Evolutionary conservation across 2,329 filamentous ascomycete species (phyloP).

Genomic region (Alternaria sp.): DNA sequence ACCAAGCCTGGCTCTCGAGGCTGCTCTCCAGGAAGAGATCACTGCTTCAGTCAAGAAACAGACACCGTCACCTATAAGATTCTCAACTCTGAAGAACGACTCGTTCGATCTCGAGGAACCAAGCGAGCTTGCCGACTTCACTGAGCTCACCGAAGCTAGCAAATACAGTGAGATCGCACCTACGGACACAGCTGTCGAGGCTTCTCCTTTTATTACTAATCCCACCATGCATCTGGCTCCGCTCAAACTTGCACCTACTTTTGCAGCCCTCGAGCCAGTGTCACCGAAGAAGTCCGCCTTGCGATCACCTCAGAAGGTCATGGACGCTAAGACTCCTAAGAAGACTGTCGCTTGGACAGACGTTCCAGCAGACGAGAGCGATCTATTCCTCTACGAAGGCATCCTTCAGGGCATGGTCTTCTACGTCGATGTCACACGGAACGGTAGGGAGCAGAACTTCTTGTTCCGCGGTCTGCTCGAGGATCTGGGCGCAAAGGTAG

Average conservation of each 20-base stretch:
- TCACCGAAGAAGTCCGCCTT: conserved; percentile 44
- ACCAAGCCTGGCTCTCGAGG: conserved; percentile 31
- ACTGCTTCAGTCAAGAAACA: conserved; percentile 35
- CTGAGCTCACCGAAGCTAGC: conserved; percentile 19
- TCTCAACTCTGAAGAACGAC: conserved; percentile 12
- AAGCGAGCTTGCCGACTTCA: conserved; percentile 20
- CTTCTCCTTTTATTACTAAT: conserved; percentile 11
- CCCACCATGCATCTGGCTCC: conserved; percentile 25
- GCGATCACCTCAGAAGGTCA: conserved; percentile 43
- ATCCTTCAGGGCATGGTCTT: conserved; percentile 69
- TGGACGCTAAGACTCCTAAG: conserved; percentile 42
- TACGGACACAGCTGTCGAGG: conserved; percentile 20
- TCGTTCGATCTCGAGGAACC: conserved; percentile 17
- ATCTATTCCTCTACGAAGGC: conserved; percentile 31
- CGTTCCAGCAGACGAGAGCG: conserved; percentile 27
- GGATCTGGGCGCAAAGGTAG: conserved; percentile 81
- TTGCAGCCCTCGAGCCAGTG: conserved; percentile 17
- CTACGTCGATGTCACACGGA: conserved; percentile 81
- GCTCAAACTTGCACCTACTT: conserved; percentile 13
- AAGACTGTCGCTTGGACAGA: conserved; percentile 46
- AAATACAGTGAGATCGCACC: conserved; percentile 19
- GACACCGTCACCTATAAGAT: conserved; percentile 27
- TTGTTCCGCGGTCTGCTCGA: conserved; percentile 80
- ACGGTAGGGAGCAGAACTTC: conserved; percentile 65
- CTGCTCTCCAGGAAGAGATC: conserved; percentile 35